Percentiles rank a stretch among this genome's conserved stretches.
Evolutionary conservation across 345 rosid species (phyloP).

Genomic region (Citrus reticulata): DNA sequence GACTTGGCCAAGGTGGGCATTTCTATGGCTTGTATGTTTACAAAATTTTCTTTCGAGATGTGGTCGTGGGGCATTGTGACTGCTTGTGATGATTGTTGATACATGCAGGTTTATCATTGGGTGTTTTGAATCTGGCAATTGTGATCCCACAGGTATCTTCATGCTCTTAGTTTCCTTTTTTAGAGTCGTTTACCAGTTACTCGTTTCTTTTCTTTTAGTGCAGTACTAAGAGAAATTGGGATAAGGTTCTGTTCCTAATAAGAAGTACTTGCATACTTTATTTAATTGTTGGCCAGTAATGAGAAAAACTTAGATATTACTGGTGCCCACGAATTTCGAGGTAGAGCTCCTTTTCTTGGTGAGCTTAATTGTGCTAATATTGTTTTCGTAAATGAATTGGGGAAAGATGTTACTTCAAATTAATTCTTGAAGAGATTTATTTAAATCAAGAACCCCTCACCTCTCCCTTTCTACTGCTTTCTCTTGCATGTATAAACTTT

Average conservation of each 20-base stretch:
- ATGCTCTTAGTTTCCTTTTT: not conserved
- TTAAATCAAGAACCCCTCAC: not conserved
- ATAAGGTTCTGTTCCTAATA: not conserved
- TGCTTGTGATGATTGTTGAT: conserved; percentile 19
- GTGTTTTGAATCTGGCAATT: conserved; percentile 88
- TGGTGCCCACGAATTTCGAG: not conserved
- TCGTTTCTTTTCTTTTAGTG: not conserved
- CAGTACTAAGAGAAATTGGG: not conserved
- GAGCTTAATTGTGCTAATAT: not conserved
- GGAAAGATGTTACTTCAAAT: not conserved
- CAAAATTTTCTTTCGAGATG: conserved; percentile 4
- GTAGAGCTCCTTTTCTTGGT: not conserved
- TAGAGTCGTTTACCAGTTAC: not conserved
- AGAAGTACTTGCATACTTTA: not conserved
- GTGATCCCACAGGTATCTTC: conserved; percentile 86
- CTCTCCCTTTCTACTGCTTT: not conserved
- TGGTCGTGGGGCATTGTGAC: conserved; percentile 2
- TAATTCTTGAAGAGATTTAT: not conserved
- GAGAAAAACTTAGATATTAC: not conserved
- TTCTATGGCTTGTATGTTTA: conserved; percentile 9
- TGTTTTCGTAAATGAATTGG: not conserved
- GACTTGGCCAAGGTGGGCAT: conserved; percentile 89
- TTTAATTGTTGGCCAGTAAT: not conserved
- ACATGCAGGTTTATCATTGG: conserved; percentile 87
- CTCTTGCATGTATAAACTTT: not conserved